These are phyloP conservation scores for Sporothrix euskadiensis DNA, from an alignment of 2,329 filamentous ascomycete genomes.

Conservation along the genomic window DNA sequence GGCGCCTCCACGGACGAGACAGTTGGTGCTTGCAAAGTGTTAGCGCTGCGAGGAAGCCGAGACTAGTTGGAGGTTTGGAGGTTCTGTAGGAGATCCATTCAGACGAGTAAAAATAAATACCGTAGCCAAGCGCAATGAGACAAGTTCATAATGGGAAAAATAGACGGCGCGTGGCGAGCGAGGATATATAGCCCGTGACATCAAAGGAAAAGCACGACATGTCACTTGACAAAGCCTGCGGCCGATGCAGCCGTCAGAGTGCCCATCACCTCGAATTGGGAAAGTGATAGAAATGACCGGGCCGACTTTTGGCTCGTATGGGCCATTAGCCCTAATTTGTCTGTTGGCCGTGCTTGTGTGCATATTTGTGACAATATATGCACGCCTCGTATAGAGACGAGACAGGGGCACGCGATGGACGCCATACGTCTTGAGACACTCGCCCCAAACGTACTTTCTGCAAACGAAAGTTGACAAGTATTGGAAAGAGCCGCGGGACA, in stretches of 20 bases:
- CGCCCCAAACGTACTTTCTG: background rate
- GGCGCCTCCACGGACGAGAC: constrained; percentile 20
- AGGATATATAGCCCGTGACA: background rate
- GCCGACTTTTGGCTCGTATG: background rate
- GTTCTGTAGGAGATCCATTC: too few species aligned
- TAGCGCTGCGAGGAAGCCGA: background rate
- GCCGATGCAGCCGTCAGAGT: background rate
- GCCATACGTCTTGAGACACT: background rate
- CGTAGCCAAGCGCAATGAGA: background rate
- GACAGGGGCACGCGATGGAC: background rate
- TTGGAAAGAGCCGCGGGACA: background rate
- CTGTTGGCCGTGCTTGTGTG: background rate
- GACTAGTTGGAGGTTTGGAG: too few species aligned
- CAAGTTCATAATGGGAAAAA: background rate
- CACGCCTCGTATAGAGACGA: background rate
- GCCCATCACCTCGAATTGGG: background rate
- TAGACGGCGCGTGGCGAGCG: background rate
- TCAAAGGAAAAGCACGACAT: background rate
- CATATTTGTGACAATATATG: background rate
- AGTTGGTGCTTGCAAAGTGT: constrained; percentile 21
- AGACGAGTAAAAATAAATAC: background rate
- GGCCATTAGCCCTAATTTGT: background rate
- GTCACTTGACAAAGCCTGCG: background rate
- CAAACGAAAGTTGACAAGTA: background rate
- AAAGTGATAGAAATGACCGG: background rate